A percentile compares a stretch with the other conserved stretches of the same genome.
These are phyloP conservation scores for Mycena rebaudengoi DNA, from an alignment of 768 basidiomycete species.

Conservation along the genomic window DNA sequence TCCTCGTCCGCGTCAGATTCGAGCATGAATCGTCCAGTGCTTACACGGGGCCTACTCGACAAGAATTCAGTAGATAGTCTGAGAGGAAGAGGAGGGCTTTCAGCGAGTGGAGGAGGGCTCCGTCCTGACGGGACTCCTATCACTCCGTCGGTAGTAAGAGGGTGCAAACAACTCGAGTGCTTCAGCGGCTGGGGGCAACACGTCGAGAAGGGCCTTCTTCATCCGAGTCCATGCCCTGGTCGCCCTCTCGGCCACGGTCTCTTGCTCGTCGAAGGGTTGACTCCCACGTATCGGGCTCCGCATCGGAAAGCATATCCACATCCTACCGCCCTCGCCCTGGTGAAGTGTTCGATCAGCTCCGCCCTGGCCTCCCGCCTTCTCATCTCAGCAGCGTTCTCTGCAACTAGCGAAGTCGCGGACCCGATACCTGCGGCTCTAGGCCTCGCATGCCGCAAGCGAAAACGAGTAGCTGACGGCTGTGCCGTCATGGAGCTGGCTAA, in stretches of 20 bases:
- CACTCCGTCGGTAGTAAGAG: background rate
- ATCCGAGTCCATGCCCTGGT: constrained; percentile 9
- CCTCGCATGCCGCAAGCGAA: constrained; percentile 21
- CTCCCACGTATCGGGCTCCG: constrained; percentile 18
- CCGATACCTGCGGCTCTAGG: constrained; percentile 40
- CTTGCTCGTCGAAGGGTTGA: background rate
- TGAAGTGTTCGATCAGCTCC: constrained; percentile 38
- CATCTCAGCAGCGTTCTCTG: constrained; percentile 54
- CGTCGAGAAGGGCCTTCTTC: background rate
- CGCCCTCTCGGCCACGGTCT: background rate
- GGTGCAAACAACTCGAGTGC: background rate
- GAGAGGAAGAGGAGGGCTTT: background rate
- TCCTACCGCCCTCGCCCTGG: constrained; percentile 6
- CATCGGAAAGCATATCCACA: constrained; percentile 12
- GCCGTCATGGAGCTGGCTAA: constrained; percentile 2
- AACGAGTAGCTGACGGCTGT: constrained; percentile 19
- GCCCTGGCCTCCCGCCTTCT: constrained; percentile 47
- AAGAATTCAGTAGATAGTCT: too few species aligned
- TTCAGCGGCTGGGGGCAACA: too few species aligned
- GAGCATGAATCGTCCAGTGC: background rate
- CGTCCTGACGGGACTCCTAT: background rate
- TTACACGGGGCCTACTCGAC: background rate
- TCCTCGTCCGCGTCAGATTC: constrained; percentile 10
- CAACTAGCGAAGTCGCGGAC: constrained; percentile 49
- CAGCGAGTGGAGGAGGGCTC: background rate